phyloP scores from a whole-genome alignment of 164 flowering plant species.

The Santalum album region DNA sequence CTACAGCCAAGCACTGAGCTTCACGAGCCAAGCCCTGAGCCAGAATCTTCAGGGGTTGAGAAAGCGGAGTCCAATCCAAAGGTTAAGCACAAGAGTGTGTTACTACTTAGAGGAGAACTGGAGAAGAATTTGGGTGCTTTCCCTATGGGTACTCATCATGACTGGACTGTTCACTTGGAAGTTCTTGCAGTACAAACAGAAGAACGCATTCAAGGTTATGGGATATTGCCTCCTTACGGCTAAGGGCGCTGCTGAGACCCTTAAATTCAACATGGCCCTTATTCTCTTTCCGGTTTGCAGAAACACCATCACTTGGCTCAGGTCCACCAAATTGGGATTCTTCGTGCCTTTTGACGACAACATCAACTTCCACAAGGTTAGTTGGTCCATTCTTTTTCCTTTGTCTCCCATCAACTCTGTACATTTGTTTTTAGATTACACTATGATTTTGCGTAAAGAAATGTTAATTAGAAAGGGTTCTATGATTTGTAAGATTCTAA shows the following conservation, averaged over 20 bases:
- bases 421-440: no score
- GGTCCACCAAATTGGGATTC: constrained; percentile 56
- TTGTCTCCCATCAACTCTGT: background rate
- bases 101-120: constrained; percentile 81
- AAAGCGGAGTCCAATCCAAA: constrained; percentile 37
- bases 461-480: no score
- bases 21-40: constrained; percentile 96
- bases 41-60: constrained; percentile 82
- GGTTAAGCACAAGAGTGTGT: constrained; percentile 32
- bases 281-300: constrained; percentile 89
- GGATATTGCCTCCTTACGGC: constrained; percentile 91
- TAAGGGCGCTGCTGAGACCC: constrained; percentile 94
- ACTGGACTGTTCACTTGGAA: constrained; percentile 78
- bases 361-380: constrained; percentile 97
- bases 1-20: constrained; percentile 97
- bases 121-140: constrained; percentile 78
- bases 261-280: constrained; percentile 95
- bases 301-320: constrained; percentile 89
- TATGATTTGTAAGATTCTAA: no score
- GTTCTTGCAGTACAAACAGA: constrained; percentile 69
- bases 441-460: no score
- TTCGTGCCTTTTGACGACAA: constrained; percentile 88
- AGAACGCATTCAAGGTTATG: constrained; percentile 65
- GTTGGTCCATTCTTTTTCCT: background rate
- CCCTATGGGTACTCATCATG: constrained; percentile 74